Evolutionary conservation across 441 rosid genomes (phyloP), one percentile per base, ranked within the genome.

Genomic region (Bocquillonia castaneifolia): DNA sequence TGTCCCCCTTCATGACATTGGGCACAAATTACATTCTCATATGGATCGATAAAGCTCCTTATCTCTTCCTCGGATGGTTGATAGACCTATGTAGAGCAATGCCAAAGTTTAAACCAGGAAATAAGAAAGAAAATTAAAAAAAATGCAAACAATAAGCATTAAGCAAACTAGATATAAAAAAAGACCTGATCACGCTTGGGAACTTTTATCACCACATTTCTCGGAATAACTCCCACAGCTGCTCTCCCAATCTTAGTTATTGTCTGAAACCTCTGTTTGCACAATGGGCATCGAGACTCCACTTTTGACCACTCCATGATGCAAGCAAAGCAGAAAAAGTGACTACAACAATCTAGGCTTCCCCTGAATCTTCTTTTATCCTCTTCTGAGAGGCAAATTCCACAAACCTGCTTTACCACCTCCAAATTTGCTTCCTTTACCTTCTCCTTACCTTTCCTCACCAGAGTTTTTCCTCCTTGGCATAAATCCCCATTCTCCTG

Each of bases 21-120:
- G 10, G 91, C 81, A 73, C 99, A 95, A 68, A 89, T 81, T 29
- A 82, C 96, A 72, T 85, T 89, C 85, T 95, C 98, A 59, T 95
- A 95, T 8, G 99, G 99, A 71, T 95, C 96, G 5, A 95, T 76
- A 79, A 80, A 92, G 80, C 90, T 92, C 83, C 98, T 82, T 66
- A 92, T 85, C 86, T 92, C 99, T 85, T 95, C 99, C 80, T 95
- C 99, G 20, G 92, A 79, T 18, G 98, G 98, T 74, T 95, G 93
- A 82, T 95, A 95, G 76, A 95, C 96, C 99, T 95, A 78, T 47
- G 67, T 39, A 73, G 50, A 75, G 50, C 66, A 70, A 52, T 52
- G 70, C 55, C 36, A 52, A 72, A 59, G 34, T 50, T 62, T 58
- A 73, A 66, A 64, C 48, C 59, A 55, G 32, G 10, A 74, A 57